Percentiles rank a stretch among this genome's conserved stretches.
Evolutionary conservation across 2,329 filamentous ascomycete species (phyloP).

Genomic region (Fusarium praegraminearum): DNA sequence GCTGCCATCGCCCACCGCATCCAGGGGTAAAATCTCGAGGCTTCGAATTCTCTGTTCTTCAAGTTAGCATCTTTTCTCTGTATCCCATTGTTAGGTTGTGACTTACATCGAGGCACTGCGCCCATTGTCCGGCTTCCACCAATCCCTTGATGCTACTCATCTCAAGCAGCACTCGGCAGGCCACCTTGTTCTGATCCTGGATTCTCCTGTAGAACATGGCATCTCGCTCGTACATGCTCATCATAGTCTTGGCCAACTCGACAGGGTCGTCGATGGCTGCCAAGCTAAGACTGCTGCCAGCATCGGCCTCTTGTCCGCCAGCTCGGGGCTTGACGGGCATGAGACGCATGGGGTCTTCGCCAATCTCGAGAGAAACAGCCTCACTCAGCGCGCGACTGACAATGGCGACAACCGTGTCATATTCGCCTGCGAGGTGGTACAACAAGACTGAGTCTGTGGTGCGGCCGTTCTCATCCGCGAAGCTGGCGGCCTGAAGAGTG

Average conservation of each 20-base stretch:
- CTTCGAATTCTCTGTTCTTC: conserved; percentile 73
- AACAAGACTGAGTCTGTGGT: conserved; percentile 94
- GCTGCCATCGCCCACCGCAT: conserved; percentile 78
- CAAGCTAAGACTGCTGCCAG: conserved; percentile 69
- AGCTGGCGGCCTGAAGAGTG: conserved; percentile 89
- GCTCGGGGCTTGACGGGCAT: conserved; percentile 82
- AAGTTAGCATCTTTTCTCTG: conserved; percentile 31
- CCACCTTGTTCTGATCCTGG: conserved; percentile 66
- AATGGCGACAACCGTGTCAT: conserved; percentile 91
- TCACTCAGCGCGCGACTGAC: conserved; percentile 92
- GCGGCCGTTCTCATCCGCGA: conserved; percentile 93
- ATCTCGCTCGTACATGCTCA: conserved; percentile 71
- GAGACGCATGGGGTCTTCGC: conserved; percentile 81
- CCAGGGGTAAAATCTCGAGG: conserved; percentile 83
- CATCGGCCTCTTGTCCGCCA: conserved; percentile 55
- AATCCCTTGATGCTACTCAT: conserved; percentile 72
- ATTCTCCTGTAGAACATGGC: conserved; percentile 71
- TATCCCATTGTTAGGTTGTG: not conserved
- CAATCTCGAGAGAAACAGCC: conserved; percentile 86
- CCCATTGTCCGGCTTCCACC: conserved; percentile 67
- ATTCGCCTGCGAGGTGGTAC: conserved; percentile 94
- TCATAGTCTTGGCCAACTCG: conserved; percentile 70
- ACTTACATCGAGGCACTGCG: conserved; percentile 70
- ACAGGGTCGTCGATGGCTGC: conserved; percentile 71
- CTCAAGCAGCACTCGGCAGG: conserved; percentile 68